Percentiles rank a stretch among this genome's conserved stretches.
phyloP scores from a whole-genome alignment of 2,329 filamentous ascomycete genomes.

The Blastomyces gilchristii region DNA sequence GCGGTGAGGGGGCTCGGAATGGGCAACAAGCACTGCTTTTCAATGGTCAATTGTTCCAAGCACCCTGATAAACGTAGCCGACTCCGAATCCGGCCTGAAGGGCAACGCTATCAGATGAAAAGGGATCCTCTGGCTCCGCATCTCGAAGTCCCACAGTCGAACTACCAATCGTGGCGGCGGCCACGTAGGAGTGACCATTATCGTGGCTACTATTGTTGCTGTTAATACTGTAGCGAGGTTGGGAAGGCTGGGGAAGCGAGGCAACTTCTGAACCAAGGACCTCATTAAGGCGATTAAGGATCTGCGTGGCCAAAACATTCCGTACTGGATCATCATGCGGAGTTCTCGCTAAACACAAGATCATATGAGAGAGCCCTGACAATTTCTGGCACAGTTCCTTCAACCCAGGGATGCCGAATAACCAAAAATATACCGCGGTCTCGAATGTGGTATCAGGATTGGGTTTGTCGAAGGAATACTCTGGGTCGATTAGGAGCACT shows the following conservation, averaged over 20 bases:
- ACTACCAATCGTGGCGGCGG: slow-evolving; percentile 10
- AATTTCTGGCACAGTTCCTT: slow-evolving; percentile 17
- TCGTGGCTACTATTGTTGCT: background rate
- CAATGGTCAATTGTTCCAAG: slow-evolving; percentile 14
- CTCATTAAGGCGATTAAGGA: slow-evolving; percentile 16
- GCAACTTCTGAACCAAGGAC: slow-evolving; percentile 13
- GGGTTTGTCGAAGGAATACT: slow-evolving; percentile 16
- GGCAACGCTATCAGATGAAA: slow-evolving; percentile 12
- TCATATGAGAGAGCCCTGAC: slow-evolving; percentile 17
- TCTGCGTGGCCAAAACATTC: slow-evolving; percentile 15
- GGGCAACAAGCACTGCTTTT: background rate
- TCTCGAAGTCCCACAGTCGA: slow-evolving; percentile 13
- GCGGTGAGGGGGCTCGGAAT: background rate
- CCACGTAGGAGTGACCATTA: slow-evolving; percentile 9
- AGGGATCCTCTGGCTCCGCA: slow-evolving; percentile 14
- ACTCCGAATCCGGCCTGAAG: slow-evolving; percentile 12
- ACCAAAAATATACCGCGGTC: slow-evolving; percentile 14
- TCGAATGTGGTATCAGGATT: slow-evolving; percentile 16
- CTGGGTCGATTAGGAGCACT: slow-evolving; percentile 16
- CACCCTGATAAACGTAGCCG: slow-evolving; percentile 11
- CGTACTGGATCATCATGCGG: slow-evolving; percentile 13
- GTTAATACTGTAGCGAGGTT: background rate
- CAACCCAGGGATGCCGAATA: slow-evolving; percentile 15
- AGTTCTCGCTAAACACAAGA: slow-evolving; percentile 14
- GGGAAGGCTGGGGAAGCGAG: background rate